These are phyloP conservation scores for Lojkania enalia DNA, from an alignment of 2,329 filamentous ascomycete species.

Conservation along the genomic window DNA sequence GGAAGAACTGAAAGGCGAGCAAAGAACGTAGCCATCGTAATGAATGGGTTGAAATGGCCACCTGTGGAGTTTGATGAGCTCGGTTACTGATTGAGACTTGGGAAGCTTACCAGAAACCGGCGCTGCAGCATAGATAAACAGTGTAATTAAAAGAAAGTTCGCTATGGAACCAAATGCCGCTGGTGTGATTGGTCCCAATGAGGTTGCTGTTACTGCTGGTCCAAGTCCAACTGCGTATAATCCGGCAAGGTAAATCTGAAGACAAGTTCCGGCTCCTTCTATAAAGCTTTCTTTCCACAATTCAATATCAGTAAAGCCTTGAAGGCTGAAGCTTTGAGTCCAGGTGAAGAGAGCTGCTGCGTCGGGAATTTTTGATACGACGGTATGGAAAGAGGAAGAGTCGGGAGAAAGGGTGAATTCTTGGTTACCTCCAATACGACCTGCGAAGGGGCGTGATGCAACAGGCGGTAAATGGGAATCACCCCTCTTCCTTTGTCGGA, in stretches of 20 bases:
- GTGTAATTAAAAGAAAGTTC: slow-evolving; percentile 48
- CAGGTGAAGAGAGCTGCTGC: slow-evolving; percentile 28
- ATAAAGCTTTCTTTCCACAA: slow-evolving; percentile 28
- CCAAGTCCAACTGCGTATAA: slow-evolving; percentile 21
- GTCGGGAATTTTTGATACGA: slow-evolving; percentile 30
- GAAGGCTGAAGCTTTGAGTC: slow-evolving; percentile 17
- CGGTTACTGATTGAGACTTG: too few species aligned
- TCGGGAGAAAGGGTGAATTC: slow-evolving; percentile 31
- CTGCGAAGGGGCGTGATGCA: slow-evolving; percentile 27
- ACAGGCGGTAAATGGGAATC: not conserved
- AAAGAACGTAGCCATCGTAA: slow-evolving; percentile 58
- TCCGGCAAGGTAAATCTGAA: slow-evolving; percentile 26
- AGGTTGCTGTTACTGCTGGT: slow-evolving; percentile 19
- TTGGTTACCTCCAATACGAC: slow-evolving; percentile 41
- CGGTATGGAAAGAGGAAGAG: slow-evolving; percentile 16
- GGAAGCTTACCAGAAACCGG: slow-evolving; percentile 44
- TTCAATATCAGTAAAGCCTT: slow-evolving; percentile 20
- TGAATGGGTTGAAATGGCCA: slow-evolving; percentile 58
- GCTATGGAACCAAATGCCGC: slow-evolving; percentile 42
- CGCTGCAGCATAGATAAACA: slow-evolving; percentile 56
- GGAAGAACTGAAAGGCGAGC: slow-evolving; percentile 55
- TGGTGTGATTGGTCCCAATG: slow-evolving; percentile 31
- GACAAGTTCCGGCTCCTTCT: slow-evolving; percentile 27
- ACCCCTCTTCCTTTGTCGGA: not conserved
- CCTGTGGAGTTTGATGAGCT: too few species aligned